Base-by-base conservation (phyloP, 208 protist genomes). In the Trypanosoma scelopori region DNA sequence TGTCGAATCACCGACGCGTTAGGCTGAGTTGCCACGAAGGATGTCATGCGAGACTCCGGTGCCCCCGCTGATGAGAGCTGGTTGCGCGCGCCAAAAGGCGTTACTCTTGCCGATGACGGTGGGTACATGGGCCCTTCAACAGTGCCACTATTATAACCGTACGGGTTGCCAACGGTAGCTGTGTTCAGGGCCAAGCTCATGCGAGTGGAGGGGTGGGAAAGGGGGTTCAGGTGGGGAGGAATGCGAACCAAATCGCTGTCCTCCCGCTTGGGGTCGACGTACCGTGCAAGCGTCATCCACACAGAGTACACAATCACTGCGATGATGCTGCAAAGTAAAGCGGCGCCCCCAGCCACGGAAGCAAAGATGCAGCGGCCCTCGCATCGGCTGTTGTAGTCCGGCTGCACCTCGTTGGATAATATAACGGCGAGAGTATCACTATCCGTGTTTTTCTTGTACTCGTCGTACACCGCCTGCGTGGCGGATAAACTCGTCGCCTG, bases 11-110 rank as follows among this genome's bases (percentile, higher is more conserved):
- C 43, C 3, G 66, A 61, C 9, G 56, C n/a, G 43, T 32, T 60
- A 0, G 55, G 45, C 45, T 43, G 42, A 11, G 1, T 1, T 0
- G 56, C 28, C 32, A 65, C 48, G 30, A 65, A 65, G 4, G 66
- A 65, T 48, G 25, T 65, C 56, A 71, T 65, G 48, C 56, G 66
- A 16, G 66, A 27, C 56, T 71, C 66, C 25, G 66, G 56, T 11
- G 53, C 27, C 5, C 30, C 0, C 5, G 56, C n/a, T 7, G 5
- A 32, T 7, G 56, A 28, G 9, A 55, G 18, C 15, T 27, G 12
- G 22, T 30, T 46, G 6, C 45, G 1, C 20, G 66, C 42, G 22
- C 43, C 66, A 56, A 71, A 71, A 1, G 66, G 55, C 22, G 28
- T 18, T 4, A 57, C 47, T 3, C 7, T 28, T 18, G 59, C 7